A percentile compares a stretch with the other conserved stretches of the same genome.
phyloP scores from a whole-genome alignment of 139 green algal genomes.

The Chlorella sorokiniana region DNA sequence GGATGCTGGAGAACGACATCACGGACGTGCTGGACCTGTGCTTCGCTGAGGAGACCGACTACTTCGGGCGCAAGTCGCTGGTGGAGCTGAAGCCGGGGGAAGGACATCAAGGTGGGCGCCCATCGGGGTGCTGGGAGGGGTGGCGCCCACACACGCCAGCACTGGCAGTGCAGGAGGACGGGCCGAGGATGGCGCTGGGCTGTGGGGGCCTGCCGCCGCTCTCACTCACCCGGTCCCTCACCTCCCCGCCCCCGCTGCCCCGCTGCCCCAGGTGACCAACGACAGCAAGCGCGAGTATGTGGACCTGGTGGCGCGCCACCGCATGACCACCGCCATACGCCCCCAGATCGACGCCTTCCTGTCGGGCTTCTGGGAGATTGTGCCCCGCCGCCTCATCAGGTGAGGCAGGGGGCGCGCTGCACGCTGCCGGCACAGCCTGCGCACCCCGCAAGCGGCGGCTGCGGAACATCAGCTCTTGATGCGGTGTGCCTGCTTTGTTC shows the following conservation, averaged over 20 bases:
- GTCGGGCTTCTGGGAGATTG: conserved; percentile 92
- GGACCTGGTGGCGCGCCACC: conserved; percentile 88
- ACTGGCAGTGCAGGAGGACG: not conserved
- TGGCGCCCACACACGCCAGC: not conserved
- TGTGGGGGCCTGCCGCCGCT: not conserved
- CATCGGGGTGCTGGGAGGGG: not conserved
- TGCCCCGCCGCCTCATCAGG: conserved; percentile 66
- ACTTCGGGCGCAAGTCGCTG: conserved; percentile 82
- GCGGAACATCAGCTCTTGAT: too few species aligned
- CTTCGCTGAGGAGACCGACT: conserved; percentile 92
- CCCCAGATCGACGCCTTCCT: conserved; percentile 82
- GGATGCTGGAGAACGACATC: conserved; percentile 97
- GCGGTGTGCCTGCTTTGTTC: too few species aligned
- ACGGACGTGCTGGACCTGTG: conserved; percentile 92
- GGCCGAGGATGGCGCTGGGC: not conserved
- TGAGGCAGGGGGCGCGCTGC: not conserved
- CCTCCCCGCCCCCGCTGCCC: not conserved
- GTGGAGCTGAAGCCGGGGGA: conserved; percentile 87
- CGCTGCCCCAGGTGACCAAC: conserved; percentile 80
- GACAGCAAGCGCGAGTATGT: conserved; percentile 98
- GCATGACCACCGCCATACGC: conserved; percentile 94
- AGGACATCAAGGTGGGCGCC: conserved; percentile 52
- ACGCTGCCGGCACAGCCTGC: too few species aligned
- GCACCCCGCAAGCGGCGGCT: too few species aligned
- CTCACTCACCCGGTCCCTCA: too few species aligned